Evolutionary conservation across 2,329 filamentous ascomycete genomes (phyloP), one percentile per base, ranked within the genome.

Genomic region (Daldinia sp.): DNA sequence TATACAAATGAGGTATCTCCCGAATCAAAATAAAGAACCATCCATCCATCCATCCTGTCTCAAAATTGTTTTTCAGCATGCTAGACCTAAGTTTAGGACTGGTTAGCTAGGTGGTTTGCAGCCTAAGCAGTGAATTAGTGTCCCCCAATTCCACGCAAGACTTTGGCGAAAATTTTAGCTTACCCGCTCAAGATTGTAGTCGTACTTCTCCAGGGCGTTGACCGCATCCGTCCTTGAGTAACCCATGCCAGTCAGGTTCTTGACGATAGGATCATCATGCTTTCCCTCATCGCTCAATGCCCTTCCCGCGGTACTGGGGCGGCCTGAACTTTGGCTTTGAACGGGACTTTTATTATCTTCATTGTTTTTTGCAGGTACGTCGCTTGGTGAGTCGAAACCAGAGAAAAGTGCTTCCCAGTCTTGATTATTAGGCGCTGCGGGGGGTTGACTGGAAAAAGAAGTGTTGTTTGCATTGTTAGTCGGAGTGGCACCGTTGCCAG

Each of bases 321-420:
- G 61, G 13, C 71, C 70, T 5, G 65, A 62, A 37, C 59, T 71
- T 32, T 60, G 67, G 29, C 48, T 73, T 53, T 67, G 71, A 9
- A 58, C 69, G n/a, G 64, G 72, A 57, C 65, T 71, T 47, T 55
- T 70, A 45, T 53, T 65, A 11, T 68, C 67, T 34, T 73, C 71
- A 29, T 54, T 61, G 47, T 48, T 69, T 8, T 64, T 68, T 41
- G 76, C 70, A 43, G 71, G 29, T 51, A 71, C 58, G 59, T 76
- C 68, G 53, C 75, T 70, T 6, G 84, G 78, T 1, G 84, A 85
- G 70, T 94, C 91, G 6, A 96, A 81, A 23, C 90, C 89, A 1
- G 92, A 90, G 78, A 98, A 98, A 57, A 98, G 92, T 35, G 93
- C 91, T 73, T 98, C 94, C 95, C 95, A 98, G 76, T 98, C 94